phyloP scores from a whole-genome alignment of 257 asterid species.

The Phtheirospermum japonicum region DNA sequence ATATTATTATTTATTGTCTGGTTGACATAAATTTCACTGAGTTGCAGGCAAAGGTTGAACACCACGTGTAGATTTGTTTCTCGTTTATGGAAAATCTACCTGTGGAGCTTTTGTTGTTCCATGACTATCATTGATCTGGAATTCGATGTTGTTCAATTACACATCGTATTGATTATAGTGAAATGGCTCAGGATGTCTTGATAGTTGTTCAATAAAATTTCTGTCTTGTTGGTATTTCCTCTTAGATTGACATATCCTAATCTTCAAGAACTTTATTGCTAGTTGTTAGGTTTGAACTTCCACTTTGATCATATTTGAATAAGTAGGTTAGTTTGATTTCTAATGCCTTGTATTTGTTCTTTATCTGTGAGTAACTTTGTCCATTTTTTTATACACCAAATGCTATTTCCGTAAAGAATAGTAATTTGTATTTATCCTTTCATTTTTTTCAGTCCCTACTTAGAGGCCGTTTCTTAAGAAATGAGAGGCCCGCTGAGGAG shows the following conservation, averaged over 20 bases:
- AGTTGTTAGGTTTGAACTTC: not conserved
- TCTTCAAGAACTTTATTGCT: not conserved
- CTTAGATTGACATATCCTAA: not conserved
- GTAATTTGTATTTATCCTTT: slow-evolving; percentile 26
- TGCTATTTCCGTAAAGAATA: slow-evolving; percentile 28
- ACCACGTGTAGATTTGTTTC: not conserved
- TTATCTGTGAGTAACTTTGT: not conserved
- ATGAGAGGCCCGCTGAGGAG: slow-evolving; percentile 72
- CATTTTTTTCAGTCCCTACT: slow-evolving; percentile 74
- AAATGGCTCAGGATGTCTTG: not conserved
- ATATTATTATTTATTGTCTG: not conserved
- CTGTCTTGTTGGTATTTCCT: not conserved
- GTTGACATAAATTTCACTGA: not conserved
- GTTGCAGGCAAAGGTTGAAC: too few species aligned
- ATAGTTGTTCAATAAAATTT: not conserved
- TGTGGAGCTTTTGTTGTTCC: not conserved
- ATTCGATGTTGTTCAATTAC: not conserved
- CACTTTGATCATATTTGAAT: not conserved
- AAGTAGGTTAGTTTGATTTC: not conserved
- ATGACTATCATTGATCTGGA: not conserved
- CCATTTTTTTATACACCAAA: not conserved
- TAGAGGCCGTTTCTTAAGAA: slow-evolving; percentile 87
- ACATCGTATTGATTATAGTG: not conserved
- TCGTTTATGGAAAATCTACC: not conserved
- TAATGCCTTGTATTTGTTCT: not conserved